phyloP scores from a whole-genome alignment of 1,284 basidiomycete species.

The Apiotrichum akiyoshidainum region DNA sequence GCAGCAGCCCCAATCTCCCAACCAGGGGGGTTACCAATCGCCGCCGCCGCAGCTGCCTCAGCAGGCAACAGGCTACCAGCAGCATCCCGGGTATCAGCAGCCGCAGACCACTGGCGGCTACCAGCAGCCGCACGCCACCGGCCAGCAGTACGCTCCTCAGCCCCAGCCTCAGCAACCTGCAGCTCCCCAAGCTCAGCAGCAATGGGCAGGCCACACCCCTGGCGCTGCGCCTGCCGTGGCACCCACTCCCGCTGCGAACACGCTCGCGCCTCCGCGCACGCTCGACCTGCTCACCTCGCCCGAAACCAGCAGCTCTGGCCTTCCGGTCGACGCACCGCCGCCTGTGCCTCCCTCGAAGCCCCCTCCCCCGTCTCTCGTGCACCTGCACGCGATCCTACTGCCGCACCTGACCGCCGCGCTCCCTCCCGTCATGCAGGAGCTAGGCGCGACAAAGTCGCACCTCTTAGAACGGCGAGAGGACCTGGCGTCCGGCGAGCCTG shows the following conservation, averaged over 20 bases:
- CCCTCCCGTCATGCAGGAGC: conserved; percentile 61
- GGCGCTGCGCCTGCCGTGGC: neutral
- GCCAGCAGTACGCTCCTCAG: conserved; percentile 23
- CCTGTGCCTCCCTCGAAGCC: conserved; percentile 80
- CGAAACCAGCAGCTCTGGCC: conserved; percentile 40
- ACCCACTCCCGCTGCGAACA: neutral
- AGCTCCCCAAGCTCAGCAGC: neutral
- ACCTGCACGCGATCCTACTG: conserved; percentile 76
- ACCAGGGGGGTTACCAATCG: neutral
- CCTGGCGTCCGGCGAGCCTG: conserved; percentile 81
- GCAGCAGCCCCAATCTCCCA: conserved; percentile 2
- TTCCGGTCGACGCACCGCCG: conserved; percentile 55
- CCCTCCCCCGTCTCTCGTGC: conserved; percentile 66
- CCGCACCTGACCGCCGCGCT: conserved; percentile 70
- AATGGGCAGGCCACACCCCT: too few species aligned
- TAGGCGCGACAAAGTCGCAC: conserved; percentile 68
- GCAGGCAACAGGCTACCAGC: neutral
- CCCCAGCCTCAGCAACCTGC: conserved; percentile 14
- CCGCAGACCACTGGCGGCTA: neutral
- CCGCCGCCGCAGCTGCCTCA: neutral
- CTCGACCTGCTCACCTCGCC: conserved; percentile 32
- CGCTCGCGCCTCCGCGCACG: conserved; percentile 16
- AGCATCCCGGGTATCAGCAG: neutral
- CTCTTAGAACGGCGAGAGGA: conserved; percentile 76
- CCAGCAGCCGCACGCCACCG: neutral